phyloP scores from a whole-genome alignment of 805 yeast genomes.

The Kockiozyma suomiensis region DNA sequence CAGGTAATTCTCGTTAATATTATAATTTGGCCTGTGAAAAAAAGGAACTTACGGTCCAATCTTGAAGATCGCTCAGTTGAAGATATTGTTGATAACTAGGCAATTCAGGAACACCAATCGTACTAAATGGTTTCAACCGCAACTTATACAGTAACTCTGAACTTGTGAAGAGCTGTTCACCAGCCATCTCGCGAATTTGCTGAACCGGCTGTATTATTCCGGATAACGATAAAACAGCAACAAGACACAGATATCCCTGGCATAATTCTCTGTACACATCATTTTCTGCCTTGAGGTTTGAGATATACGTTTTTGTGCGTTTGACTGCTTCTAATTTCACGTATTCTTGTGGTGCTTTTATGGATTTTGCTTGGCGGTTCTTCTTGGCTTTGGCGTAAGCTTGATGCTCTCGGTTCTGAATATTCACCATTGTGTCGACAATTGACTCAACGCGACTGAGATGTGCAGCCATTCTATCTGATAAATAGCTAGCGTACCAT shows the following conservation, averaged over 20 bases:
- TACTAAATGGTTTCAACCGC: conserved; percentile 76
- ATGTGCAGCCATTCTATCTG: conserved; percentile 49
- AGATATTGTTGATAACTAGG: conserved; percentile 48
- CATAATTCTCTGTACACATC: conserved; percentile 7
- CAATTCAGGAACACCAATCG: conserved; percentile 74
- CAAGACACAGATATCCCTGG: conserved; percentile 15
- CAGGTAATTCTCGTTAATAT: background rate
- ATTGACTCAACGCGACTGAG: conserved; percentile 46
- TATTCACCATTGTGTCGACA: conserved; percentile 31
- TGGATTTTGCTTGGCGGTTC: background rate
- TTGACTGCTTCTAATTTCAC: background rate
- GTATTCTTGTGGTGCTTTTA: background rate
- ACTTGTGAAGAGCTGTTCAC: conserved; percentile 22
- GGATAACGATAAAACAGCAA: conserved; percentile 18
- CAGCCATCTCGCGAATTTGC: background rate
- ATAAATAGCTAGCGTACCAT: conserved; percentile 64
- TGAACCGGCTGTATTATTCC: conserved; percentile 7
- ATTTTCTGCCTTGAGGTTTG: background rate
- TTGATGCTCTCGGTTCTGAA: background rate
- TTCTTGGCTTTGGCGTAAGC: background rate
- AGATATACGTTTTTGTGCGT: background rate
- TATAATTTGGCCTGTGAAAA: background rate
- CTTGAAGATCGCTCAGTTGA: conserved; percentile 1
- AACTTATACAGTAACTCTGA: conserved; percentile 51
- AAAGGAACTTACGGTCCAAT: conserved; percentile 8